These are phyloP conservation scores for Cystobasidium slooffiae DNA, from an alignment of 1,284 basidiomycete genomes.

Conservation along the genomic window DNA sequence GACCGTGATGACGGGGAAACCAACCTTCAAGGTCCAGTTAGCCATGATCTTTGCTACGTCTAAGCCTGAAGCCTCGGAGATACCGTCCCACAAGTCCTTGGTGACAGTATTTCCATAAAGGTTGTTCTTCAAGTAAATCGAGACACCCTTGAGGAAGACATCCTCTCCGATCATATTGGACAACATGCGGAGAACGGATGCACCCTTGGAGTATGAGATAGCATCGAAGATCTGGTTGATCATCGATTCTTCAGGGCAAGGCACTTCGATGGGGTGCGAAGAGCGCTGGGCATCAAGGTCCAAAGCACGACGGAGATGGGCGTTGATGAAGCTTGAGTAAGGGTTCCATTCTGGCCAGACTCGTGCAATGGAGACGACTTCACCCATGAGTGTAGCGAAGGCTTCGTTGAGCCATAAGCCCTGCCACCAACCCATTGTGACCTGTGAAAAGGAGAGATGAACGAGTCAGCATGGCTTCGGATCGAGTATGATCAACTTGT, in stretches of 20 bases:
- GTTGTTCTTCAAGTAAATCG: slow-evolving; percentile 85
- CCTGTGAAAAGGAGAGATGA: slow-evolving; percentile 34
- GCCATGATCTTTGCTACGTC: slow-evolving; percentile 85
- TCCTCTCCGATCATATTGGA: slow-evolving; percentile 87
- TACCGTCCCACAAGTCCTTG: slow-evolving; percentile 86
- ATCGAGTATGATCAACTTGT: not conserved
- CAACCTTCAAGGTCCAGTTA: slow-evolving; percentile 85
- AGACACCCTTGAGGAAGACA: slow-evolving; percentile 62
- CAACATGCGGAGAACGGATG: slow-evolving; percentile 92
- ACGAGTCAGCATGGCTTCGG: slow-evolving; percentile 50
- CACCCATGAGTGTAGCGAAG: slow-evolving; percentile 83
- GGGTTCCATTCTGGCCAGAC: slow-evolving; percentile 64
- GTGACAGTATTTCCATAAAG: slow-evolving; percentile 83
- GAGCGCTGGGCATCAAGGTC: slow-evolving; percentile 85
- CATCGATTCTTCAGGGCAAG: slow-evolving; percentile 82
- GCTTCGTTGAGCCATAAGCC: slow-evolving; percentile 65
- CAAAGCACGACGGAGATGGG: slow-evolving; percentile 67
- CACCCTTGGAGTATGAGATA: slow-evolving; percentile 82
- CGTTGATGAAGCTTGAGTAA: slow-evolving; percentile 62
- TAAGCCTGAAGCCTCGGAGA: slow-evolving; percentile 74
- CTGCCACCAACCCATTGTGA: slow-evolving; percentile 50
- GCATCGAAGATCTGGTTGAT: slow-evolving; percentile 78
- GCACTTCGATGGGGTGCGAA: slow-evolving; percentile 93
- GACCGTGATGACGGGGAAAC: slow-evolving; percentile 72
- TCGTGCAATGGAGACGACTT: slow-evolving; percentile 83